phyloP scores from a whole-genome alignment of 192 early-diverging fungal species.

The Mortierella antarctica region DNA sequence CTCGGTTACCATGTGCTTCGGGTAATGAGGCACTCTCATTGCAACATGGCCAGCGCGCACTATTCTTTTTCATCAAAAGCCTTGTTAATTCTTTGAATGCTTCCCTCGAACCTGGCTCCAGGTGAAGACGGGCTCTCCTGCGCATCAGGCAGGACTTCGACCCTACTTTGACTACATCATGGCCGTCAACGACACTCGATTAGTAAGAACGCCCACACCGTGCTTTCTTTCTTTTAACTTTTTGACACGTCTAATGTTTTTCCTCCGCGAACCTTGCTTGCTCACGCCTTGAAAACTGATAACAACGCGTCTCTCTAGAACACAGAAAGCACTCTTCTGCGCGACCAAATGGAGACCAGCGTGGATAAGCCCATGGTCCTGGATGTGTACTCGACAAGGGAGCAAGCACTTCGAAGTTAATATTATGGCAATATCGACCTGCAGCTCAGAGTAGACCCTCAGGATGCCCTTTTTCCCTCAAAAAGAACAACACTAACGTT shows the following conservation, averaged over 20 bases:
- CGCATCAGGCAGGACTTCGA: constrained; percentile 69
- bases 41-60: neutral
- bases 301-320: constrained; percentile 8
- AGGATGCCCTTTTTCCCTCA: neutral
- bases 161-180: constrained; percentile 84
- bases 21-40: constrained; percentile 42
- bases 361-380: constrained; percentile 58
- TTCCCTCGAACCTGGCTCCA: constrained; percentile 6
- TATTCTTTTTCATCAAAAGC: neutral
- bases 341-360: constrained; percentile 55
- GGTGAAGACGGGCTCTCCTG: constrained; percentile 75
- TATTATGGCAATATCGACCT: neutral
- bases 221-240: neutral
- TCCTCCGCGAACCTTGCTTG: no score
- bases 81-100: neutral
- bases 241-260: neutral
- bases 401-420: constrained; percentile 60
- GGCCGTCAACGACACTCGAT: constrained; percentile 63
- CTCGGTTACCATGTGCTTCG: constrained; percentile 76
- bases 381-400: constrained; percentile 68
- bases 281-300: no score
- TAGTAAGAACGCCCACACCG: constrained; percentile 25
- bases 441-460: neutral
- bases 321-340: constrained; percentile 47
- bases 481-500: neutral